Evolutionary conservation across 768 basidiomycete species (phyloP).

Genomic region (Pleurotus tuoliensis): DNA sequence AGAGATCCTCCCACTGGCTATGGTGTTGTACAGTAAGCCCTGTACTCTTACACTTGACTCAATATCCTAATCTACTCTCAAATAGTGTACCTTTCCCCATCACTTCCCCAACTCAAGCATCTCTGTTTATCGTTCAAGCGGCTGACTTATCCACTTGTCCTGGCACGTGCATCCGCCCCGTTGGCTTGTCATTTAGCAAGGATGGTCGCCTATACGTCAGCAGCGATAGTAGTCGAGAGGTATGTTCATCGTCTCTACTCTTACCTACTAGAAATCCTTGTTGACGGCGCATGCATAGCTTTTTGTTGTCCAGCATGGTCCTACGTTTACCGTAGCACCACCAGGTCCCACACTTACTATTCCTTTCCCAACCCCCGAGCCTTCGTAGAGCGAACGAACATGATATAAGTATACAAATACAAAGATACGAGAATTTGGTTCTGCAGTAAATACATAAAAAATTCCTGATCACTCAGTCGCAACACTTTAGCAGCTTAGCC

Average conservation of each 20-base stretch:
- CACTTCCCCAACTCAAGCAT: constrained; percentile 11
- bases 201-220: constrained; percentile 35
- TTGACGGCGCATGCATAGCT: not conserved
- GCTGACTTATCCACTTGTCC: constrained; percentile 34
- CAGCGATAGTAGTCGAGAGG: constrained; percentile 41
- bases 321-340: not conserved
- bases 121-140: constrained; percentile 35
- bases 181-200: constrained; percentile 34
- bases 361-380: constrained; percentile 1
- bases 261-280: too few species aligned
- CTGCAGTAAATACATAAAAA: too few species aligned
- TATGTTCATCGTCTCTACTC: constrained; percentile 12
- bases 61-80: not conserved
- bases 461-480: too few species aligned
- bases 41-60: not conserved
- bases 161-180: constrained; percentile 40
- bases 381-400: not conserved
- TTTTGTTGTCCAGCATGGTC: not conserved
- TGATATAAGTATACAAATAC: too few species aligned
- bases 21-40: constrained; percentile 35
- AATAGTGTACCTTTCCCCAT: constrained; percentile 25
- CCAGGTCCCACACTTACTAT: not conserved
- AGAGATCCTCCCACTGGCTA: constrained; percentile 41
- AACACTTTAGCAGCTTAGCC: too few species aligned
- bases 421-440: too few species aligned